Conservation (phyloP, 1,139 yeast genomes). For the Protomyces inouyei region DNA sequence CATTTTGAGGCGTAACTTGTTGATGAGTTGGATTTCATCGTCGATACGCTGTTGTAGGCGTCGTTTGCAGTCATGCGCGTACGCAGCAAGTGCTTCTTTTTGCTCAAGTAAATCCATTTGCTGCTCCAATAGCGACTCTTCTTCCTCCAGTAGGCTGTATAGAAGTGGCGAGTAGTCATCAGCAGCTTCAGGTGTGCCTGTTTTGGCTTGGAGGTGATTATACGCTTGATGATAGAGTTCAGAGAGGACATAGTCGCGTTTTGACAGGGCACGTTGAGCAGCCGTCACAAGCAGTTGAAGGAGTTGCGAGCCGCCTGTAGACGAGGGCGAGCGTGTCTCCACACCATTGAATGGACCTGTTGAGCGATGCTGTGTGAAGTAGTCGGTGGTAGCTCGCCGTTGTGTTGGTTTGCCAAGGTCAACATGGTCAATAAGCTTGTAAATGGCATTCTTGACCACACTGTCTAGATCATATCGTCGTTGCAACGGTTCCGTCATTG, state of each 20-base stretch:
- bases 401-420: not conserved
- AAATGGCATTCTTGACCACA: not conserved
- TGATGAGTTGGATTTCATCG: conserved; percentile 6
- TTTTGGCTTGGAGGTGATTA: not conserved
- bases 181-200: not conserved
- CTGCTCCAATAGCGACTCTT: not conserved
- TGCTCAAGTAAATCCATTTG: not conserved
- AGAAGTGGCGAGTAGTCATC: conserved; percentile 19
- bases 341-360: not conserved
- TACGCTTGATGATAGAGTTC: conserved; percentile 6
- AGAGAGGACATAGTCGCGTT: conserved; percentile 5
- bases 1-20: conserved; percentile 16
- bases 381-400: not conserved
- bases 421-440: not conserved
- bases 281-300: not conserved
- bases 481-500: not conserved
- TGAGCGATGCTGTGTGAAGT: not conserved
- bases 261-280: not conserved
- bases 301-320: not conserved
- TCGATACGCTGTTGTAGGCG: conserved; percentile 5
- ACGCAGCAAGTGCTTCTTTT: not conserved
- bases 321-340: not conserved
- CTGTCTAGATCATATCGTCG: not conserved
- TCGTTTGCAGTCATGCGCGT: not conserved
- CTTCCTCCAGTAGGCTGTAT: conserved; percentile 5